These are phyloP conservation scores for Ilex asprella DNA, from an alignment of 257 asterid species.

Conservation along the genomic window DNA sequence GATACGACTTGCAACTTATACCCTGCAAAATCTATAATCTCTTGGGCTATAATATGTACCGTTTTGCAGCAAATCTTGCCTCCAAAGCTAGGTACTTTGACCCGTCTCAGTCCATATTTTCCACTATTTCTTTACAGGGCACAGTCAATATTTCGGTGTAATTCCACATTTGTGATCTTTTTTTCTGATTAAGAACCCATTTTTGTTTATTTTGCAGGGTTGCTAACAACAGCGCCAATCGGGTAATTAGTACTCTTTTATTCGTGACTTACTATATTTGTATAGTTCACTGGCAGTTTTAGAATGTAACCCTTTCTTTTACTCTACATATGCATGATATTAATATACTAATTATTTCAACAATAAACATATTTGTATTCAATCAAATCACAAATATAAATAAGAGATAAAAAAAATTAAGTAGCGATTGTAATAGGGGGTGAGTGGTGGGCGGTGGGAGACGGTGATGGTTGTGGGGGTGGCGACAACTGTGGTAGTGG, in stretches of 20 bases:
- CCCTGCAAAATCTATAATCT: background rate
- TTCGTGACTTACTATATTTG: background rate
- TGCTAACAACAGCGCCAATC: slow-evolving; percentile 29
- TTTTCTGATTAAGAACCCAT: background rate
- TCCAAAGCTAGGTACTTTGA: slow-evolving; percentile 49
- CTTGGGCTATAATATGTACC: slow-evolving; percentile 40
- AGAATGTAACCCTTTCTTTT: too few relatives aligned
- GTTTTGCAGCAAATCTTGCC: slow-evolving; percentile 81
- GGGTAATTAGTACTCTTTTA: slow-evolving; percentile 13
- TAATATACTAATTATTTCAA: too few relatives aligned
- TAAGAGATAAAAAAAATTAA: too few relatives aligned
- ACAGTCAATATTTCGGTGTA: background rate
- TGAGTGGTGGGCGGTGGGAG: too few relatives aligned
- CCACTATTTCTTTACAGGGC: background rate
- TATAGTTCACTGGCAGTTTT: background rate
- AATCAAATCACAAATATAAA: too few relatives aligned
- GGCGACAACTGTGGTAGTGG: too few relatives aligned
- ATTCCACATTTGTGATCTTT: background rate
- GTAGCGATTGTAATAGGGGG: too few relatives aligned
- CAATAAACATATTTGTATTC: too few relatives aligned
- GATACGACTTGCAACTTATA: background rate
- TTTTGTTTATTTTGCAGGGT: slow-evolving; percentile 21
- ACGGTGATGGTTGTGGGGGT: too few relatives aligned
- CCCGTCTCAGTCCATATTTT: background rate
- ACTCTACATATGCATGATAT: too few relatives aligned